Percentiles rank a stretch among this genome's conserved stretches.
Evolutionary conservation across 2,329 filamentous ascomycete species (phyloP).

Genomic region (Zasmidium citrigriseum): DNA sequence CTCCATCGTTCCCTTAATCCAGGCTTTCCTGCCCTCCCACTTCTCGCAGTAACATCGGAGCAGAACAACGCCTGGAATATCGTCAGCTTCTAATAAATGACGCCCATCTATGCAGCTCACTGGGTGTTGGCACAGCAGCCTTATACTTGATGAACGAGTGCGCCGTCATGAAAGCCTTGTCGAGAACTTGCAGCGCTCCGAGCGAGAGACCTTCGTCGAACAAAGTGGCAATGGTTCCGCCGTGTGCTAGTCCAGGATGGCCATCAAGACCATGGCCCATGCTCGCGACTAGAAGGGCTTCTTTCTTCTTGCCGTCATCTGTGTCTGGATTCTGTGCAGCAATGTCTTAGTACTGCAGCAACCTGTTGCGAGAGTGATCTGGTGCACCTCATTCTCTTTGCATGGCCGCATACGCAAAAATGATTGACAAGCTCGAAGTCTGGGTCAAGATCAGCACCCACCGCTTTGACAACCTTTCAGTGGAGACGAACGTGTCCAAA

Average conservation of each 20-base stretch:
- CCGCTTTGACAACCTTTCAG: too few species aligned
- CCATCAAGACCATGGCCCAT: conserved; percentile 13
- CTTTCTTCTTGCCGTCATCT: conserved; percentile 11
- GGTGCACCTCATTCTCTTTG: conserved; percentile 1
- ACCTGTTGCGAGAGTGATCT: neutral
- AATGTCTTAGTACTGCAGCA: neutral
- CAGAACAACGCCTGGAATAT: conserved; percentile 2
- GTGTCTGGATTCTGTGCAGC: neutral
- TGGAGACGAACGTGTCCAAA: conserved; percentile 8
- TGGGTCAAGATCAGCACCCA: neutral
- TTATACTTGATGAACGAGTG: conserved; percentile 13
- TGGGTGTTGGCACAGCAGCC: conserved; percentile 13
- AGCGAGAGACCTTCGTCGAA: conserved; percentile 14
- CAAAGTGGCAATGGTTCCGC: conserved; percentile 12
- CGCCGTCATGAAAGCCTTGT: conserved; percentile 8
- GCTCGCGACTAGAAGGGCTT: conserved; percentile 10
- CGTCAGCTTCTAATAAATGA: neutral
- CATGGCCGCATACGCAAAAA: neutral
- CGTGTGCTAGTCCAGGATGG: conserved; percentile 11
- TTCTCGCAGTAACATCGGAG: conserved; percentile 10
- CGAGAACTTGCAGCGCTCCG: conserved; percentile 7
- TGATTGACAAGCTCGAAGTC: conserved; percentile 12
- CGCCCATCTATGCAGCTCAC: neutral
- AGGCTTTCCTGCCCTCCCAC: conserved; percentile 13
- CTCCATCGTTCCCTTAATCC: conserved; percentile 13